phyloP scores from a whole-genome alignment of 805 yeast species.

The Kodamaea laetipori region DNA sequence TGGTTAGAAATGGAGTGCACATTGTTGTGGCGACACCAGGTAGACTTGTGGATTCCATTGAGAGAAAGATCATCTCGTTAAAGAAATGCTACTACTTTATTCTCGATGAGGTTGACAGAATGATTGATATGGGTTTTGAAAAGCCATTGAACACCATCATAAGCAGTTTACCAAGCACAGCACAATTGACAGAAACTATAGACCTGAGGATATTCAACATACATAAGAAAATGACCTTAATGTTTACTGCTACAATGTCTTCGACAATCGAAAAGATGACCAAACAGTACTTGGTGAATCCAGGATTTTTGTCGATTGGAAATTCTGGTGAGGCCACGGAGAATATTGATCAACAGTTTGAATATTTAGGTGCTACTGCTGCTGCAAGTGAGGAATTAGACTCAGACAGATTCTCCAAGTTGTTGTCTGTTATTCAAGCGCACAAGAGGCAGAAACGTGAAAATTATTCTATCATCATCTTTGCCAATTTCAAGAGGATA shows the following conservation, averaged over 20 bases:
- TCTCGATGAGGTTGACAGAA: slow-evolving; percentile 93
- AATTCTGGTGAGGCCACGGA: slow-evolving; percentile 64
- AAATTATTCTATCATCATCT: slow-evolving; percentile 62
- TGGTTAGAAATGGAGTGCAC: slow-evolving; percentile 66
- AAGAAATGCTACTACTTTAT: slow-evolving; percentile 66
- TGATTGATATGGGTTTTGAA: slow-evolving; percentile 95
- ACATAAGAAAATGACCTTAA: slow-evolving; percentile 62
- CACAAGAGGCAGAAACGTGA: slow-evolving; percentile 29
- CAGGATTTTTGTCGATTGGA: slow-evolving; percentile 70
- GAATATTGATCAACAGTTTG: slow-evolving; percentile 68
- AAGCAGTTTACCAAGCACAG: slow-evolving; percentile 50
- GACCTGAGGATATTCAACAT: slow-evolving; percentile 42
- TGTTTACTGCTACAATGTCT: slow-evolving; percentile 96
- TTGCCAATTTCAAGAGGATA: slow-evolving; percentile 73
- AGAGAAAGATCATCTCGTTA: slow-evolving; percentile 62
- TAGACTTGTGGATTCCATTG: slow-evolving; percentile 77
- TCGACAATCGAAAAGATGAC: slow-evolving; percentile 68
- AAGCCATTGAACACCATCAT: slow-evolving; percentile 68
- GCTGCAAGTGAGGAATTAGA: slow-evolving; percentile 37
- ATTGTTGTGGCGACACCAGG: slow-evolving; percentile 95
- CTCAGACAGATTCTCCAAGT: slow-evolving; percentile 41
- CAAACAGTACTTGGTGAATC: slow-evolving; percentile 57
- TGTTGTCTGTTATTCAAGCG: slow-evolving; percentile 38
- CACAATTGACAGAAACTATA: slow-evolving; percentile 21
- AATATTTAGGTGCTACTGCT: slow-evolving; percentile 24